Percentiles rank a stretch among this genome's conserved stretches.
Evolutionary conservation across 2,329 filamentous ascomycete genomes (phyloP).

Genomic region (Fulvia fulva): DNA sequence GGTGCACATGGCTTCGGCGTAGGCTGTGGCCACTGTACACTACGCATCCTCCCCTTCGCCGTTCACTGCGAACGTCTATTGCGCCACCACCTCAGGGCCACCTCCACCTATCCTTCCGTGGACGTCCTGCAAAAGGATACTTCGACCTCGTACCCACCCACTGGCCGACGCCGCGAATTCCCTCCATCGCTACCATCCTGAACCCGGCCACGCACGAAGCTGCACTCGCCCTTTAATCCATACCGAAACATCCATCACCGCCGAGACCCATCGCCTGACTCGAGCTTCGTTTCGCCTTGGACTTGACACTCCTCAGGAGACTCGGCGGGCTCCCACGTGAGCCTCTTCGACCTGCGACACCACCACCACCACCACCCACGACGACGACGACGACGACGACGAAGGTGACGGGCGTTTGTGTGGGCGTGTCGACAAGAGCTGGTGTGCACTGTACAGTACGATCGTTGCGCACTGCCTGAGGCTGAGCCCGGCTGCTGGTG

Average conservation of each 20-base stretch:
- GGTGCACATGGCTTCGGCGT: background rate
- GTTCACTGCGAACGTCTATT: background rate
- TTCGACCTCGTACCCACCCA: background rate
- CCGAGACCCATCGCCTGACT: background rate
- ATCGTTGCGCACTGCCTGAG: background rate
- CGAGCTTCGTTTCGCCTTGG: background rate
- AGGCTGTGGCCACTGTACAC: background rate
- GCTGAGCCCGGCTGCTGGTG: background rate
- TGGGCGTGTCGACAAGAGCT: background rate
- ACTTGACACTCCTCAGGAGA: background rate
- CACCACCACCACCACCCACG: background rate
- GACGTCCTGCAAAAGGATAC: background rate
- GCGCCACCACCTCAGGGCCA: background rate
- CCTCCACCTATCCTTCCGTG: background rate
- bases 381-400: background rate
- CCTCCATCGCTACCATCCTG: background rate
- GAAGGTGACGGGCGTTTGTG: background rate
- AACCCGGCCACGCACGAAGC: background rate
- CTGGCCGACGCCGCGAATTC: background rate
- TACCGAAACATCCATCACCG: constrained; percentile 2
- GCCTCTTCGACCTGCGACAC: background rate
- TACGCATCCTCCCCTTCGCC: background rate
- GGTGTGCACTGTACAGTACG: background rate
- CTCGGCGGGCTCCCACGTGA: background rate
- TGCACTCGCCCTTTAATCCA: constrained; percentile 3